These are phyloP conservation scores for Noccaea caerulescens DNA, from an alignment of 345 rosid species.

Conservation along the genomic window DNA sequence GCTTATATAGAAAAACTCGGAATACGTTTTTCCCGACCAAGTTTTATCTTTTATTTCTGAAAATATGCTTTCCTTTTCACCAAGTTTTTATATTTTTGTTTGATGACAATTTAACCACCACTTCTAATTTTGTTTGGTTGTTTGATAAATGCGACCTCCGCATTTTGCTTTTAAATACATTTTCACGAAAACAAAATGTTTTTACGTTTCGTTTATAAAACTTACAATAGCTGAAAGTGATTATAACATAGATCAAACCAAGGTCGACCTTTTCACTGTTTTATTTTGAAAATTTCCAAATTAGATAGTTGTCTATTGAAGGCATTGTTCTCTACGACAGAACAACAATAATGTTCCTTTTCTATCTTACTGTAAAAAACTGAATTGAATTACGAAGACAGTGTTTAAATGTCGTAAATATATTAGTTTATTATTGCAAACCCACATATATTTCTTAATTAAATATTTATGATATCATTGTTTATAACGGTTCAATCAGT, in stretches of 20 bases:
- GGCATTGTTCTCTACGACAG: constrained; percentile 16
- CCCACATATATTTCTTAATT: not conserved
- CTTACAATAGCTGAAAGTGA: not conserved
- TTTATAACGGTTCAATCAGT: not conserved
- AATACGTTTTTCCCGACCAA: not conserved
- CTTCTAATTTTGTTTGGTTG: not conserved
- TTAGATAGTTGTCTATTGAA: constrained; percentile 27
- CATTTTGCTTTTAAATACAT: not conserved
- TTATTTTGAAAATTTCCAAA: constrained; percentile 9
- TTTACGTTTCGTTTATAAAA: not conserved
- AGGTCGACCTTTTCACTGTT: not conserved
- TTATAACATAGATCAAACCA: not conserved
- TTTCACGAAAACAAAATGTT: not conserved
- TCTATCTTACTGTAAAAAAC: not conserved
- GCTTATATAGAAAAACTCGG: not conserved
- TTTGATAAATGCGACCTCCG: constrained; percentile 1
- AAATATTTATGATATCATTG: too few species aligned
- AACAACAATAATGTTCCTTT: not conserved
- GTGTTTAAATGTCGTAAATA: not conserved
- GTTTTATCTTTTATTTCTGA: constrained; percentile 15
- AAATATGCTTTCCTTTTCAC: constrained; percentile 13
- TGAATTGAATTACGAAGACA: constrained; percentile 1
- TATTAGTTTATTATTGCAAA: not conserved
- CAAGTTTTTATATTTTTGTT: constrained; percentile 4
- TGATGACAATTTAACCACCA: constrained; percentile 20